A percentile compares a stretch with the other conserved stretches of the same genome.
These are phyloP conservation scores for Vitis hybrid DNA, from an alignment of 177 flowering plant genomes.

Conservation along the genomic window DNA sequence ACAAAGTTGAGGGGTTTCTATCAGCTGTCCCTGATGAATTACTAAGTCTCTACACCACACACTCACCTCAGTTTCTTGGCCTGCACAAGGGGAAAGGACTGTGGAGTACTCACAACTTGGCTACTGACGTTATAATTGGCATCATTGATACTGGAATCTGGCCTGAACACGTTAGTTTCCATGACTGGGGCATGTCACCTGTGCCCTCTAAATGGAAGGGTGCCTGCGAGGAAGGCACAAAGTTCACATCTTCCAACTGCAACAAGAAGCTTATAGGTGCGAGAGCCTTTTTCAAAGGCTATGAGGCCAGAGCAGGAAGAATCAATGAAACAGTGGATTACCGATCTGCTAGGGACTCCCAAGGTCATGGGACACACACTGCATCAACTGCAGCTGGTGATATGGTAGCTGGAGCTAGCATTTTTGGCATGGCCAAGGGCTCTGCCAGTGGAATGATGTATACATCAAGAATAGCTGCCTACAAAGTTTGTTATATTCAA, in stretches of 20 bases:
- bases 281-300: conserved; percentile 50
- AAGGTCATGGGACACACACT: conserved; percentile 83
- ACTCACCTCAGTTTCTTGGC: conserved; percentile 66
- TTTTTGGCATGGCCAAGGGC: conserved; percentile 59
- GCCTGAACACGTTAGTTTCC: conserved; percentile 69
- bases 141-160: conserved; percentile 68
- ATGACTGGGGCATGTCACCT: conserved; percentile 30
- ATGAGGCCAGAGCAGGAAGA: conserved; percentile 37
- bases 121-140: conserved; percentile 56
- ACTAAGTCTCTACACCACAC: conserved; percentile 60
- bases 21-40: conserved; percentile 47
- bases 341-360: conserved; percentile 48
- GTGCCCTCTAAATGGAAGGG: conserved; percentile 66
- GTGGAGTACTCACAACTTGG: conserved; percentile 41
- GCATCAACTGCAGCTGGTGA: conserved; percentile 72
- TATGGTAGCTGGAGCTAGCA: conserved; percentile 36
- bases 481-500: conserved; percentile 54
- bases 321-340: conserved; percentile 46
- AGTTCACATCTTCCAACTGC: conserved; percentile 43
- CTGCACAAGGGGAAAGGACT: conserved; percentile 49
- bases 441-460: conserved; percentile 55
- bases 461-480: conserved; percentile 56
- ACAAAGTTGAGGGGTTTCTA: conserved; percentile 44
- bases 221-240: conserved; percentile 42
- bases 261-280: conserved; percentile 75